phyloP scores from a whole-genome alignment of 352 stramenopile genomes.

The Globisporangium yorkense region DNA sequence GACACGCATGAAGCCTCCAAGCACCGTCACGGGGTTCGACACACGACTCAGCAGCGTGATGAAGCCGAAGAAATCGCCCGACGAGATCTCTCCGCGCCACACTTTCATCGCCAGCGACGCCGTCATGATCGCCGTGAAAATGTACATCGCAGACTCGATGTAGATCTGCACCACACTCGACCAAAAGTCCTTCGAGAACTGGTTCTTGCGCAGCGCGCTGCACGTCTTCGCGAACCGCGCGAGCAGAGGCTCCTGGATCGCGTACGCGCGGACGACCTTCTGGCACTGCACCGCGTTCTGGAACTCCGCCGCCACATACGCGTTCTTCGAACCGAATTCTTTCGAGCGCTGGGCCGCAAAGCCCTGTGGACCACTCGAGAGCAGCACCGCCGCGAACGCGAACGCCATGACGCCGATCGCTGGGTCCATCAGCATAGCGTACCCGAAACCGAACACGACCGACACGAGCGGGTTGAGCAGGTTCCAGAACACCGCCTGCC shows the following conservation, averaged over 20 bases:
- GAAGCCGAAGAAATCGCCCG: conserved; percentile 82
- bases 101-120: conserved; percentile 83
- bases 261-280: conserved; percentile 85
- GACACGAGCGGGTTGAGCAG: conserved; percentile 75
- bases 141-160: conserved; percentile 88
- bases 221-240: conserved; percentile 66
- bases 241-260: conserved; percentile 75
- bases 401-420: conserved; percentile 82
- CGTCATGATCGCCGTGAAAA: conserved; percentile 86
- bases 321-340: conserved; percentile 82
- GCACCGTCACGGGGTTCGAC: conserved; percentile 73
- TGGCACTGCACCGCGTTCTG: conserved; percentile 82
- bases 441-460: conserved; percentile 80
- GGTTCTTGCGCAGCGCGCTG: conserved; percentile 58
- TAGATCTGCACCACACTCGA: conserved; percentile 88
- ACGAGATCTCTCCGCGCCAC: conserved; percentile 58
- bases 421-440: conserved; percentile 78
- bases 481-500: conserved; percentile 88
- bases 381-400: conserved; percentile 68
- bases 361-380: conserved; percentile 79
- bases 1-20: conserved; percentile 87
- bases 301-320: conserved; percentile 84
- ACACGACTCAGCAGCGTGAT: conserved; percentile 75
- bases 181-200: conserved; percentile 89
- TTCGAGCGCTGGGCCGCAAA: conserved; percentile 81